Conservation (phyloP, 1,139 yeast genomes). For the Debaryomyces sp. region DNA sequence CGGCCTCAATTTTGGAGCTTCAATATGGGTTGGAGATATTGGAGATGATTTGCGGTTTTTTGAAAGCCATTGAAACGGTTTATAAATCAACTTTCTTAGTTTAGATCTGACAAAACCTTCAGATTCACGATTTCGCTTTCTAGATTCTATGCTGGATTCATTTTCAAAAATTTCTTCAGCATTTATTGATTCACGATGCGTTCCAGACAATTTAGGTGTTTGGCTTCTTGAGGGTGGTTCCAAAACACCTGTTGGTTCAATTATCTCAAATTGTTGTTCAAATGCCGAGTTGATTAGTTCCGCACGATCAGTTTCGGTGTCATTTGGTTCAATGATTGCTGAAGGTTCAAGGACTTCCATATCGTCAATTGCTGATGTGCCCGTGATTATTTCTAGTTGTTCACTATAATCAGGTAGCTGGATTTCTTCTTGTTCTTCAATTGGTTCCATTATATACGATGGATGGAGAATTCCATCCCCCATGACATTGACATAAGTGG, state of each 20-base stretch:
- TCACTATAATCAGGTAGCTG: conserved; percentile 11
- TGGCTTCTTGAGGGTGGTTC: conserved; percentile 2
- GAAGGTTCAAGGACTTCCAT: conserved; percentile 9
- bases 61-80: background rate
- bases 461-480: conserved; percentile 4
- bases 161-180: background rate
- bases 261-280: background rate
- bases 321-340: conserved; percentile 10
- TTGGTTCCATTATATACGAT: conserved; percentile 5
- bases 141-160: background rate
- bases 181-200: background rate
- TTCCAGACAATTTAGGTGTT: background rate
- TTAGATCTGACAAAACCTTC: background rate
- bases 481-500: conserved; percentile 2
- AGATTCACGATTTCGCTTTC: background rate
- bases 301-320: conserved; percentile 1
- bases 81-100: background rate
- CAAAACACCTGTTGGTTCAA: background rate
- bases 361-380: conserved; percentile 1
- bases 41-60: background rate
- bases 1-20: background rate
- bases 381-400: conserved; percentile 8
- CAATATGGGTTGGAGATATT: background rate
- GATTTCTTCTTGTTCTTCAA: conserved; percentile 12
- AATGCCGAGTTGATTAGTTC: background rate